Conservation (phyloP, 2,329 filamentous ascomycete genomes). For the Lachnellula occidentalis region DNA sequence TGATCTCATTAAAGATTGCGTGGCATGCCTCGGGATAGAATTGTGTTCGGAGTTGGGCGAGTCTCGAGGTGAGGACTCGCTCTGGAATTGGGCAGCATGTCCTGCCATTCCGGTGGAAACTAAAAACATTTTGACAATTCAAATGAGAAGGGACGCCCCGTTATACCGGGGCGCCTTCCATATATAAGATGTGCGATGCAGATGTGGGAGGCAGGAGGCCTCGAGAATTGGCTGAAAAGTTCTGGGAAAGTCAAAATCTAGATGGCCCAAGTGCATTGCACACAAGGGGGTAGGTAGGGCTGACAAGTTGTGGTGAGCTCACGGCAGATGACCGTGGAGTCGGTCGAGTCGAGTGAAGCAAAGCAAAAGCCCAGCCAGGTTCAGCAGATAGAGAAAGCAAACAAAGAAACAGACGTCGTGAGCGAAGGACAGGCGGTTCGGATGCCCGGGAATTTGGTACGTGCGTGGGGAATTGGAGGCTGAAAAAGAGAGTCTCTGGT, state of each 20-base stretch:
- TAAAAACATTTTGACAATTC: slow-evolving; percentile 27
- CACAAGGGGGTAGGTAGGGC: not conserved
- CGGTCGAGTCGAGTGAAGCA: not conserved
- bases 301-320: slow-evolving; percentile 15
- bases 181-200: not conserved
- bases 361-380: not conserved
- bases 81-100: slow-evolving; percentile 23
- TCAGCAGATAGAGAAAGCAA: not conserved
- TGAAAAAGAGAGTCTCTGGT: not conserved
- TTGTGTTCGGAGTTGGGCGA: slow-evolving; percentile 12
- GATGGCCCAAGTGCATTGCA: slow-evolving; percentile 6
- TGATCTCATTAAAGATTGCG: slow-evolving; percentile 23
- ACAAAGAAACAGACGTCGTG: not conserved
- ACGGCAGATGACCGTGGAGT: not conserved
- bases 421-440: not conserved
- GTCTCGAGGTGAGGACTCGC: slow-evolving; percentile 12
- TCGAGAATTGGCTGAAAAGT: not conserved
- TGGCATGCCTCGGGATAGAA: slow-evolving; percentile 13
- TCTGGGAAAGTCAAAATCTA: not conserved
- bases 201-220: not conserved
- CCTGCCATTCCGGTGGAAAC: slow-evolving; percentile 25
- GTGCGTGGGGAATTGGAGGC: not conserved
- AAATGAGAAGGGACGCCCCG: slow-evolving; percentile 17
- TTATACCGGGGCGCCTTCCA: slow-evolving; percentile 15
- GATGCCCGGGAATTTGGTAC: not conserved